Evolutionary conservation across 176 grass and related monocot genomes (phyloP), one percentile per base, ranked within the genome.

Genomic region (Metroxylon sagu): DNA sequence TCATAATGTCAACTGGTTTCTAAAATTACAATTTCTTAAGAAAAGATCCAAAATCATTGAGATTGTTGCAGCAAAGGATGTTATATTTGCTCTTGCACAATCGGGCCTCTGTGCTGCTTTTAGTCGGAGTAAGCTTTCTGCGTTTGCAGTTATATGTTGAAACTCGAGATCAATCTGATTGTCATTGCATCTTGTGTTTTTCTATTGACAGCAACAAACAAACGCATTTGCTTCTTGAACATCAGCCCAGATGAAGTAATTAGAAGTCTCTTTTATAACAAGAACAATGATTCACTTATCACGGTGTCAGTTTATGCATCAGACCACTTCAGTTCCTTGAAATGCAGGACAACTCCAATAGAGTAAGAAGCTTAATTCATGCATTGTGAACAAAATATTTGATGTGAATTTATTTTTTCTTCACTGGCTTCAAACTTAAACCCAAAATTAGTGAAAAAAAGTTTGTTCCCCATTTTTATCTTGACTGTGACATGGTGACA

Each of bases 251-350:
- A 97, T 85, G 93, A 97, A 80, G 93, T 97, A 62, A 97, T 97
- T 56, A 82, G 93, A 73, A 97, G 93, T 56, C 83, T 97, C 65
- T 97, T 97, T 57, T 97, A 91, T 80, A 97, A 97, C 66, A 97
- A 97, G 79, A 97, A 97, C 63, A 97, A 97, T 54, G 87, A 97
- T 76, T 97, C 93, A 6, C 93, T 97, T 56, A 97, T 97, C 79
- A 97, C 93, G 26, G 93, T 97, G 17, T 97, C 93, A 63, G 93
- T 97, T 78, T 97, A 97, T 88, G 87, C 87, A 21, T 83, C 93
- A 50, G 87, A 98, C 60, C 79, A 88, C 69, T 98, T 98, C 76
- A 98, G 93, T 72, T 92, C 87, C 54, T 83, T 98, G 72, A 98
- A 98, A 68, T 98, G 93, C 78, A 84, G 93, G 72, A 88, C 93